phyloP scores from a whole-genome alignment of 768 basidiomycete genomes.

The Mycena crocata region DNA sequence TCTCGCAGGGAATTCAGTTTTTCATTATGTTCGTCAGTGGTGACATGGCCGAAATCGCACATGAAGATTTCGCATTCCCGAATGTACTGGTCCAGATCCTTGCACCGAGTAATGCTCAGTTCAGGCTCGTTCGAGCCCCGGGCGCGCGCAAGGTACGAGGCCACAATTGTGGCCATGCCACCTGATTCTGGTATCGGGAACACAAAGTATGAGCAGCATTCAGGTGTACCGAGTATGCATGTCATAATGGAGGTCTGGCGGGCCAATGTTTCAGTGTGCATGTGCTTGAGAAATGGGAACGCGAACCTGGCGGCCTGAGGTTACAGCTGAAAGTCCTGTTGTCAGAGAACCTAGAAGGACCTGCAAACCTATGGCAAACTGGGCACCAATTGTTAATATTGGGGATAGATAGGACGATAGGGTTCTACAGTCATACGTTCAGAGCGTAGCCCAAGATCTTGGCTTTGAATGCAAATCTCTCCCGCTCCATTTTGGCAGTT shows the following conservation, averaged over 20 bases:
- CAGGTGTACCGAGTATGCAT: slow-evolving; percentile 52
- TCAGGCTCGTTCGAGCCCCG: slow-evolving; percentile 81
- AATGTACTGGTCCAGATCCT: slow-evolving; percentile 75
- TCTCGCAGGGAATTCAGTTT: slow-evolving; percentile 50
- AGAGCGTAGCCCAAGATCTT: slow-evolving; percentile 26
- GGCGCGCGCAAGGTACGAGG: slow-evolving; percentile 77
- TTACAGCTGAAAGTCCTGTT: slow-evolving; percentile 68
- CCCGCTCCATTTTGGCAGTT: slow-evolving; percentile 57
- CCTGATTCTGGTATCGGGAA: too few species aligned
- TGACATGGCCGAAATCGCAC: slow-evolving; percentile 64
- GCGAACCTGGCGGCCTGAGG: slow-evolving; percentile 52
- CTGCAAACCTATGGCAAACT: slow-evolving; percentile 70
- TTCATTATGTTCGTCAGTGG: slow-evolving; percentile 49
- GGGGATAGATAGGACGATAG: background rate
- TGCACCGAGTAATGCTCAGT: slow-evolving; percentile 62
- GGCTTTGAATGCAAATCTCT: slow-evolving; percentile 60
- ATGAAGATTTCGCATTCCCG: slow-evolving; percentile 69
- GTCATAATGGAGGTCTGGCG: slow-evolving; percentile 37
- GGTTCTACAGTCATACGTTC: slow-evolving; percentile 13
- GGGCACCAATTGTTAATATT: slow-evolving; percentile 52
- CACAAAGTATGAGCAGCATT: background rate
- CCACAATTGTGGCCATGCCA: slow-evolving; percentile 74
- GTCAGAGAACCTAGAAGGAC: slow-evolving; percentile 75
- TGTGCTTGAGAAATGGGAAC: background rate
- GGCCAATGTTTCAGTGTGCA: background rate